A percentile compares a stretch with the other conserved stretches of the same genome.
Conservation (phyloP, 176 grass and related monocot genomes). For the Eragrostis curvula region DNA sequence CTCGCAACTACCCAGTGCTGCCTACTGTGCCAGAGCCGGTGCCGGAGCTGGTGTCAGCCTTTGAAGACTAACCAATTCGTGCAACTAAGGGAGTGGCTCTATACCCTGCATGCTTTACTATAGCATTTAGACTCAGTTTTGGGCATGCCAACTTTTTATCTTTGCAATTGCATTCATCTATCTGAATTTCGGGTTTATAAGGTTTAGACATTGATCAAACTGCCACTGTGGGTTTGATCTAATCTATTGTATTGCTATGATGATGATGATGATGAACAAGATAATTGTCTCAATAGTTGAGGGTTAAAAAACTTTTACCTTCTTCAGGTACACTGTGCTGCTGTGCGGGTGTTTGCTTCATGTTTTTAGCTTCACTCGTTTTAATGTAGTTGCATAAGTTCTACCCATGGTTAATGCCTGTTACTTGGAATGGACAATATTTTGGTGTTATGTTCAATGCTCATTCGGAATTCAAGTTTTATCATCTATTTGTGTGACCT, state of each 20-base stretch:
- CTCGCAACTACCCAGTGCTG: constrained; percentile 69
- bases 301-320: constrained; percentile 1
- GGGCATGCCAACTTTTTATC: constrained; percentile 35
- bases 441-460: background rate
- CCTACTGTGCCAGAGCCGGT: constrained; percentile 45
- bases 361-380: background rate
- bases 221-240: constrained; percentile 29
- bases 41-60: constrained; percentile 44
- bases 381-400: background rate
- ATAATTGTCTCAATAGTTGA: constrained; percentile 19
- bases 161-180: constrained; percentile 40
- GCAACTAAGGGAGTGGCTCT: constrained; percentile 20
- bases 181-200: constrained; percentile 32
- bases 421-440: background rate
- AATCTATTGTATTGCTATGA: constrained; percentile 45
- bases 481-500: background rate
- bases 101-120: constrained; percentile 43
- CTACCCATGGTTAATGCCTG: background rate
- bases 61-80: constrained; percentile 47
- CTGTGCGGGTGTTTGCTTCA: background rate
- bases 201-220: constrained; percentile 35
- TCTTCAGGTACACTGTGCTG: background rate
- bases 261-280: constrained; percentile 25
- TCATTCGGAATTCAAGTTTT: background rate
- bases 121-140: constrained; percentile 49